phyloP scores from a whole-genome alignment of 169 alveolate species.

The Eimeria sp. region DNA sequence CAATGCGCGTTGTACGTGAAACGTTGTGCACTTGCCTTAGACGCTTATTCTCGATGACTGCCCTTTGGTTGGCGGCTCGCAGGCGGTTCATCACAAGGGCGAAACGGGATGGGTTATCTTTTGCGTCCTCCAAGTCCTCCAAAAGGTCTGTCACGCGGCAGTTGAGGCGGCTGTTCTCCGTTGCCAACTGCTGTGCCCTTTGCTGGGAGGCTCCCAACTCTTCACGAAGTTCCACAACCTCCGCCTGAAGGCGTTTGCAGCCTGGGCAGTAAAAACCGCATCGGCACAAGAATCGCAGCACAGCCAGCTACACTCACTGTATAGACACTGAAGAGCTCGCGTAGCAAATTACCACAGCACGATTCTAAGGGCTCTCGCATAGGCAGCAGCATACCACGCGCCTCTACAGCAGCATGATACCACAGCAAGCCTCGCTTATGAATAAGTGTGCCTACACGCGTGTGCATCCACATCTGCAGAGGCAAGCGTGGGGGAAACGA shows the following conservation, averaged over 20 bases:
- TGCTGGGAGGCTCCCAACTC: constrained; percentile 54
- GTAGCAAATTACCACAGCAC: not conserved
- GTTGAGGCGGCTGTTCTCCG: constrained; percentile 71
- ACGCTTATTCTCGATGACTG: constrained; percentile 61
- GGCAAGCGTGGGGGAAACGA: not conserved
- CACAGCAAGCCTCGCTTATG: not conserved
- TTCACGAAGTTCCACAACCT: constrained; percentile 40
- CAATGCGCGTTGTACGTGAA: not conserved
- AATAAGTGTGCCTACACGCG: not conserved
- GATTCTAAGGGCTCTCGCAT: not conserved
- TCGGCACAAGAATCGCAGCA: not conserved
- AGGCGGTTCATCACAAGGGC: constrained; percentile 74
- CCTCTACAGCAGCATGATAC: not conserved
- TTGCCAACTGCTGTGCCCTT: constrained; percentile 55
- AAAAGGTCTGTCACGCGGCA: constrained; percentile 53
- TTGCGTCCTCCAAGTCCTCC: constrained; percentile 78
- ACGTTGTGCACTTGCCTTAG: constrained; percentile 48
- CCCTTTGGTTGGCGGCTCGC: constrained; percentile 59
- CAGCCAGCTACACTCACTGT: not conserved
- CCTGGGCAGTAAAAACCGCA: constrained; percentile 26
- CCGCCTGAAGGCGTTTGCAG: constrained; percentile 56
- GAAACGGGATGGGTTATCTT: constrained; percentile 76
- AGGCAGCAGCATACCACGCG: not conserved
- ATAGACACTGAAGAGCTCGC: not conserved
- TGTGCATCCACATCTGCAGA: not conserved